phyloP scores from a whole-genome alignment of 768 basidiomycete species.

The Tephrocybe sp. region DNA sequence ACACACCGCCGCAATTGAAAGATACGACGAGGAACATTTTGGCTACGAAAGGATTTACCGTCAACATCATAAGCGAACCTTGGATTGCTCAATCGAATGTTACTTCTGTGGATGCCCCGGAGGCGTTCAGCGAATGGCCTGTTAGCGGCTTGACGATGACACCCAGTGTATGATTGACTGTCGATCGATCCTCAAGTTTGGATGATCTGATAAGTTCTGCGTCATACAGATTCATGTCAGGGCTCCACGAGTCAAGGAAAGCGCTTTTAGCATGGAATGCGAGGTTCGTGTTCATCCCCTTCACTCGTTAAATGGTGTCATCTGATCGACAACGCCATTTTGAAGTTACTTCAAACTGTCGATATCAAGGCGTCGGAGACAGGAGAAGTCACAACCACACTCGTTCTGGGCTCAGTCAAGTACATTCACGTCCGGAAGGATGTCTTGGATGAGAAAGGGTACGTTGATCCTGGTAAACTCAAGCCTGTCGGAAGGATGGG shows the following conservation, averaged over 20 bases:
- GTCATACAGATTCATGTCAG: slow-evolving; percentile 38
- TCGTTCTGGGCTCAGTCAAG: slow-evolving; percentile 54
- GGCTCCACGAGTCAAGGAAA: slow-evolving; percentile 58
- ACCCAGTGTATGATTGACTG: slow-evolving; percentile 42
- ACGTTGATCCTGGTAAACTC: slow-evolving; percentile 46
- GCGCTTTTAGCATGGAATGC: slow-evolving; percentile 64
- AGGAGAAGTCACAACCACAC: slow-evolving; percentile 32
- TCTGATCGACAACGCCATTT: slow-evolving; percentile 22
- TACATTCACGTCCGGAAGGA: slow-evolving; percentile 58
- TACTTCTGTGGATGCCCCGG: slow-evolving; percentile 50
- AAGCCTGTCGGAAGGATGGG: slow-evolving; percentile 51
- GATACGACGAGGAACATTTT: slow-evolving; percentile 68
- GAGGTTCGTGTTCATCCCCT: slow-evolving; percentile 27
- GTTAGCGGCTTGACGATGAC: slow-evolving; percentile 58
- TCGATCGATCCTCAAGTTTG: background rate
- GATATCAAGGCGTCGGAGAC: slow-evolving; percentile 38
- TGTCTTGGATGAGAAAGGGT: slow-evolving; percentile 38
- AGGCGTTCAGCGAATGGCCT: slow-evolving; percentile 54
- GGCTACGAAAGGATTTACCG: slow-evolving; percentile 63
- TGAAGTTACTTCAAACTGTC: slow-evolving; percentile 39
- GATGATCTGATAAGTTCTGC: background rate
- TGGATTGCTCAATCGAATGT: slow-evolving; percentile 58
- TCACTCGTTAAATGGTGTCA: background rate
- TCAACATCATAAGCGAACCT: slow-evolving; percentile 74
- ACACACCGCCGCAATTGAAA: slow-evolving; percentile 27